Base-by-base conservation (phyloP, 202 grass and related monocot species). In the Saccharum hybrid region DNA sequence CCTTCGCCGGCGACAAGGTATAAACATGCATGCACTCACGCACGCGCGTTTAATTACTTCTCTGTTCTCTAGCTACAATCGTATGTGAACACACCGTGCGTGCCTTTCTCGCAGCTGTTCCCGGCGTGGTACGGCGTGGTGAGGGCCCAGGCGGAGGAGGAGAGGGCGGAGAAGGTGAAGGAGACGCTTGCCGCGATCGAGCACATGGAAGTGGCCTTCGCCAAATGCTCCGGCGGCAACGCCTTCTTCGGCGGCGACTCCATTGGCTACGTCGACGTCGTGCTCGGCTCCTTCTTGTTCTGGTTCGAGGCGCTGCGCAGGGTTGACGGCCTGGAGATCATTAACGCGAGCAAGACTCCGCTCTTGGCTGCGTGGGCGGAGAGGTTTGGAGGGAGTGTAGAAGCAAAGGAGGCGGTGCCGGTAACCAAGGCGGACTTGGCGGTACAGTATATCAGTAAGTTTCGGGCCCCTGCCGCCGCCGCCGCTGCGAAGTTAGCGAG, bases 1-100 rank as follows among this genome's bases (percentile, higher is more conserved):
- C 59, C n/a, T 91, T 61, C 34, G 19, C 71, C 28, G 86, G 80
- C 30, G 54, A 86, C 65, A 91, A 83, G 82, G 86, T 91, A 68
- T 0, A 14, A 22, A 22, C 10, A 51, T 65, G 12, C 63, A 8
- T 14, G 8, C n/a, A n/a, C n/a, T n/a, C n/a, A 59, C 8, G 3
- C 56, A 22, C n/a, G 8, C 56, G 8, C 8, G 19, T 22, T 8
- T 5, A 10, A 0, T 43, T 18, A 56, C 54, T 3, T 22, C 8
- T 22, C 19, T 59, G 56, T 59, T 33, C 31, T 33, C 31, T 28
- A 28, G 1, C 26, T 1, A 0, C 26, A 28, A 28, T 28, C 26
- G 26, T 28, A 28, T n/a, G n/a, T n/a, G n/a, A n/a, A n/a, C n/a
- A n/a, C n/a, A n/a, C n/a, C n/a, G n/a, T n/a, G n/a, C 31, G 31